A percentile compares a stretch with the other conserved stretches of the same genome.
Conservation (phyloP, 2,329 filamentous ascomycete species). For the Venturia aucupariae region DNA sequence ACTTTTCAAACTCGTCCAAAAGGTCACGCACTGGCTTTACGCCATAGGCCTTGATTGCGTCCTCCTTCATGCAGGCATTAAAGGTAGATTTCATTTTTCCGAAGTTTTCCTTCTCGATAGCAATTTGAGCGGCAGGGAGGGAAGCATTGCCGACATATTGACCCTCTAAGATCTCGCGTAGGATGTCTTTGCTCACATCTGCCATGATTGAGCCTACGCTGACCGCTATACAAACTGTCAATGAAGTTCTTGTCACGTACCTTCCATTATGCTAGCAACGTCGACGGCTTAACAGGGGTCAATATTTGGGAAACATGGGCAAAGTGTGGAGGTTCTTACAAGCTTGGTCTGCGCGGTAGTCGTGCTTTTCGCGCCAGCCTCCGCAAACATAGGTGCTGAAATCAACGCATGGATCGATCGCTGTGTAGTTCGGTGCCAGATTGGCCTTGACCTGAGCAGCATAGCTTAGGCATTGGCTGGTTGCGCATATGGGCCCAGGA, state of each 20-base stretch:
- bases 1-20: conserved; percentile 33
- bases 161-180: conserved; percentile 14
- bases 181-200: background rate
- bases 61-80: conserved; percentile 56
- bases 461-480: background rate
- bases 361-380: conserved; percentile 10
- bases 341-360: conserved; percentile 9
- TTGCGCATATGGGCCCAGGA: background rate
- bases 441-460: conserved; percentile 46
- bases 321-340: background rate
- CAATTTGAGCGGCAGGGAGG: background rate
- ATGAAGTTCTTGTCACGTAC: background rate
- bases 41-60: conserved; percentile 46
- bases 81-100: conserved; percentile 56
- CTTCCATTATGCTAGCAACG: background rate
- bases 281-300: background rate
- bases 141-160: conserved; percentile 9
- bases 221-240: background rate
- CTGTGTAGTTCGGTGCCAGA: conserved; percentile 50
- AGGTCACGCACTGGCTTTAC: conserved; percentile 47
- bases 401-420: conserved; percentile 58
- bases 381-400: conserved; percentile 59
- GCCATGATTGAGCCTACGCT: conserved; percentile 5
- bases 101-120: conserved; percentile 51
- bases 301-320: background rate